These are phyloP conservation scores for Sugiyamaella lignohabitans DNA, from an alignment of 805 yeast species.

Conservation along the genomic window DNA sequence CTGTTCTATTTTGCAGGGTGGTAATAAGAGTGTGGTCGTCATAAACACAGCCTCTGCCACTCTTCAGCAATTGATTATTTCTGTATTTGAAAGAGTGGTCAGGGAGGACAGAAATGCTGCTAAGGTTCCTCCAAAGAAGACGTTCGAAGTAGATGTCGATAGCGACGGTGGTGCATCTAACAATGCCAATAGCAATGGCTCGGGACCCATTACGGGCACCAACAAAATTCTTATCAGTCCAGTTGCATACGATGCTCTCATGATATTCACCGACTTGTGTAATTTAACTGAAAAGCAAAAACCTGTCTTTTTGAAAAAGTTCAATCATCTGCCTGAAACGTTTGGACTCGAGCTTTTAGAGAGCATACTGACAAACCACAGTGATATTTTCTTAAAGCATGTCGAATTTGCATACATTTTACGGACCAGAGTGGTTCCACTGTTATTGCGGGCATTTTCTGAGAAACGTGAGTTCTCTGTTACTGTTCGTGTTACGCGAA, in stretches of 20 bases:
- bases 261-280: constrained; percentile 69
- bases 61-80: constrained; percentile 72
- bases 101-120: constrained; percentile 34
- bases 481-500: constrained; percentile 67
- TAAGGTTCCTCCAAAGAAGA: constrained; percentile 4
- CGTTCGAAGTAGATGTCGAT: constrained; percentile 39
- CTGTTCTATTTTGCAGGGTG: constrained; percentile 64
- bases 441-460: constrained; percentile 61
- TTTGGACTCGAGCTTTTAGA: constrained; percentile 81
- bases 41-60: constrained; percentile 91
- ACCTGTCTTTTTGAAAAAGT: constrained; percentile 45
- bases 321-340: constrained; percentile 47
- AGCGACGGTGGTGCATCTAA: background rate
- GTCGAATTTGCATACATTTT: constrained; percentile 61
- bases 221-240: constrained; percentile 42
- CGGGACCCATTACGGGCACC: constrained; percentile 26
- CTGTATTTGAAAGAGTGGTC: constrained; percentile 63
- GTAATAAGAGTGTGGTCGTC: constrained; percentile 68
- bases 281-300: constrained; percentile 52
- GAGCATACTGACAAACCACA: constrained; percentile 63
- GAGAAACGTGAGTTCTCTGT: constrained; percentile 56
- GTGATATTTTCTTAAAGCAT: constrained; percentile 47
- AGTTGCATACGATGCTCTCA: constrained; percentile 60
- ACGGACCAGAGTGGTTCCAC: constrained; percentile 66
- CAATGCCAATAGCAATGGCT: background rate